These are phyloP conservation scores for Curvularia verruculosa DNA, from an alignment of 2,329 filamentous ascomycete species.

Conservation along the genomic window DNA sequence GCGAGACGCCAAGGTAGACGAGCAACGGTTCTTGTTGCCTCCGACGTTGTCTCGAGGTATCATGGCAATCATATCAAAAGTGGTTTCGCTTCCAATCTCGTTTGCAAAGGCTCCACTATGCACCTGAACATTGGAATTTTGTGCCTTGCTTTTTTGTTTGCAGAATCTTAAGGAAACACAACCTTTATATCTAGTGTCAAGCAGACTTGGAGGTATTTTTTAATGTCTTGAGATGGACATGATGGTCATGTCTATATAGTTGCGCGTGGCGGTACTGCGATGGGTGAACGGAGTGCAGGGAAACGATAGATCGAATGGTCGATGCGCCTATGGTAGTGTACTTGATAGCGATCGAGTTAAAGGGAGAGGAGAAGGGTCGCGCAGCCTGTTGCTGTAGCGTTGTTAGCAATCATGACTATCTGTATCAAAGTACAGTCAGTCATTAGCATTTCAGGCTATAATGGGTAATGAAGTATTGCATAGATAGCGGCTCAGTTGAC, in stretches of 20 bases:
- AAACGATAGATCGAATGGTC: constrained; percentile 53
- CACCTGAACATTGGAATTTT: constrained; percentile 57
- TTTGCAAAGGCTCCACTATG: constrained; percentile 53
- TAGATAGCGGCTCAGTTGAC: constrained; percentile 16
- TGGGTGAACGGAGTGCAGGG: constrained; percentile 33
- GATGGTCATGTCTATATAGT: constrained; percentile 51
- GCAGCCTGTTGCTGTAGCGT: constrained; percentile 43
- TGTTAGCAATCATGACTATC: constrained; percentile 25
- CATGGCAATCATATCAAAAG: constrained; percentile 55
- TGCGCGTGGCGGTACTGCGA: constrained; percentile 45
- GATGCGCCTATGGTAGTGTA: constrained; percentile 55
- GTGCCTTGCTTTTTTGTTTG: constrained; percentile 20
- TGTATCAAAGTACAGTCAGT: constrained; percentile 35
- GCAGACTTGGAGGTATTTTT: constrained; percentile 52
- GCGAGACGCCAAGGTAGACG: constrained; percentile 45
- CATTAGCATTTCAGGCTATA: no score
- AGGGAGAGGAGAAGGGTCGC: constrained; percentile 53
- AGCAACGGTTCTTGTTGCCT: constrained; percentile 54
- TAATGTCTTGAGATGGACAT: constrained; percentile 25
- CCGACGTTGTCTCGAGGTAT: constrained; percentile 55
- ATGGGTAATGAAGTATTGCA: no score
- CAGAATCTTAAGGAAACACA: constrained; percentile 48
- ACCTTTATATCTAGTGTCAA: constrained; percentile 51
- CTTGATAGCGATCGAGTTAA: constrained; percentile 58
- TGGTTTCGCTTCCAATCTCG: constrained; percentile 53